Evolutionary conservation across 2,329 filamentous ascomycete genomes (phyloP).

Genomic region (Cladosporium sp.): DNA sequence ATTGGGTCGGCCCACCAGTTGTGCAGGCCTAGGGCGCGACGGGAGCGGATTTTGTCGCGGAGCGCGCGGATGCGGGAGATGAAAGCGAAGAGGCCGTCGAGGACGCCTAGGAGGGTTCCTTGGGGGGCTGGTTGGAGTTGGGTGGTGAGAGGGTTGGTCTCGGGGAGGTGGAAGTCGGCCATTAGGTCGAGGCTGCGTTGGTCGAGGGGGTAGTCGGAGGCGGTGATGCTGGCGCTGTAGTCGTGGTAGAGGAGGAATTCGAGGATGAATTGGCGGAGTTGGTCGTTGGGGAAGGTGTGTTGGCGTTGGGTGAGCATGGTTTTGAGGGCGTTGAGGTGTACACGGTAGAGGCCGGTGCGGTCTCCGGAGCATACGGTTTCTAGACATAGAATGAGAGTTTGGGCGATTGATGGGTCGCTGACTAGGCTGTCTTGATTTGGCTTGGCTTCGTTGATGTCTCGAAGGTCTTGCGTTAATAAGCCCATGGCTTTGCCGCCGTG

Average conservation of each 20-base stretch:
- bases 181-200: constrained; percentile 52
- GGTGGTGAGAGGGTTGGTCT: constrained; percentile 46
- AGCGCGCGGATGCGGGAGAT: constrained; percentile 78
- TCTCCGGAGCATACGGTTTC: constrained; percentile 63
- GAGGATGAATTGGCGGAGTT: constrained; percentile 70
- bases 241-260: constrained; percentile 85
- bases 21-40: constrained; percentile 62
- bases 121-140: constrained; percentile 44
- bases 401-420: constrained; percentile 59
- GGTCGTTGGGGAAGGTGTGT: constrained; percentile 51
- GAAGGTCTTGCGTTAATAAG: constrained; percentile 27
- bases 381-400: constrained; percentile 60
- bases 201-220: constrained; percentile 44
- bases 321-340: constrained; percentile 75
- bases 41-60: constrained; percentile 69
- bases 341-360: constrained; percentile 69
- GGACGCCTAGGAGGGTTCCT: constrained; percentile 71
- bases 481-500: constrained; percentile 50
- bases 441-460: constrained; percentile 11
- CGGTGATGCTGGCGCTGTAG: constrained; percentile 59
- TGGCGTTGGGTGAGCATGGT: constrained; percentile 63
- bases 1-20: constrained; percentile 73
- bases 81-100: constrained; percentile 77
- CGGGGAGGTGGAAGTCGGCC: constrained; percentile 54
- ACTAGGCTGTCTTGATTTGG: constrained; percentile 18